Base-by-base conservation (phyloP, 495 filamentous ascomycete genomes). In the Neurospora discreta region DNA sequence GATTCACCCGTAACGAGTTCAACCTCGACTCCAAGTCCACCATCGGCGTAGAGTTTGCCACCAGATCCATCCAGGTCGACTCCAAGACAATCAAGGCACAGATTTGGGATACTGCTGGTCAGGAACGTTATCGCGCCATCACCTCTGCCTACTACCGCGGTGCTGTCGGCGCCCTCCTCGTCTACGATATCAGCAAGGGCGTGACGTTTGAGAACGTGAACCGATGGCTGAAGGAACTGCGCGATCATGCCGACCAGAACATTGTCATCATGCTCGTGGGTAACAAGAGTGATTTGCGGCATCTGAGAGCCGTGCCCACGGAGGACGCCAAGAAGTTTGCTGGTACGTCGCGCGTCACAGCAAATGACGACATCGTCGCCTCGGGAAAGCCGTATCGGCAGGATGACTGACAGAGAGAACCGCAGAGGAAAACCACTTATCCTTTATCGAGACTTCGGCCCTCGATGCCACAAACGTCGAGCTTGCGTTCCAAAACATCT, bases 71-170 rank as follows among this genome's bases (percentile, higher is more conserved):
- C 84, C 95, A 98, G 83, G 96, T 99, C 78, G 96, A 99, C 84
- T 90, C 91, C 77, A 99, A 99, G 88, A 99, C 95, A 76, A 99
- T 99, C 90, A 99, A 99, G 87, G 95, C 95, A 77, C 95, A 99
- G 87, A 99, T 99, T 80, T 99, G 96, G 96, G 96, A 99, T 86
- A 99, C 96, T 71, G 96, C 96, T 70, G 96, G 96, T 78, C 96
- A 99, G 85, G 96, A 99, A 84, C 90, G 96, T 78, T 99, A 98
- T 84, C 92, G 96, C 79, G 95, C 96, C 81, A 98, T 99, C 81
- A 99, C 96, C 73, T 97, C 94, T 70, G 95, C 96, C 70, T 99
- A 99, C 86, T 99, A 98, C 83, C 90, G 96, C 75, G 96, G 96
- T 76, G 96, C 96, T 39, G 96, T 98, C 68, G 96, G 96, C 73